Base-by-base conservation (phyloP, 495 filamentous ascomycete genomes). In the Hyphodiscus hymeniophilus region DNA sequence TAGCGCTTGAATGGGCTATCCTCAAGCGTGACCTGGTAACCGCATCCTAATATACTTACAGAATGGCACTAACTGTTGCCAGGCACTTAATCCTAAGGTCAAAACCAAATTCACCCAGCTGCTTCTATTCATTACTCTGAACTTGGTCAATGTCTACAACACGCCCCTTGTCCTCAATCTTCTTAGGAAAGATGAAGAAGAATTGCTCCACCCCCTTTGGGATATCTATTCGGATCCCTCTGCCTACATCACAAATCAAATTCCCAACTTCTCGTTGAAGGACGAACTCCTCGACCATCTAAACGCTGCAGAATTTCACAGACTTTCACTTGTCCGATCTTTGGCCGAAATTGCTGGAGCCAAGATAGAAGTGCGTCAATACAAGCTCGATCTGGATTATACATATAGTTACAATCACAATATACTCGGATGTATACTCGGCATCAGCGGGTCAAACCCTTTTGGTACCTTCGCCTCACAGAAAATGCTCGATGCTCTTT, bases 1-100 rank as follows among this genome's bases (percentile, higher is more conserved):
- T 21, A 46, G 7, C 16, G 30, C 43, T 46, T 46, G 43, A 46
- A 35, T 40, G 34, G 20, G 22, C 35, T 28, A 39, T 48, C 45
- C 21, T 48, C 11, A 48, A 40, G 3, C 33, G 13, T 31, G 21
- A 48, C 22, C 20, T 48, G 15, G 33, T 48, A 40, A 39, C 7
- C 21, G 8, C 20, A 24, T 13, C 23, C 17, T 18, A 26, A 39
- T 7, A 15, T 31, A 26, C 22, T 39, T 20, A 40, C 31, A 48
- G 15, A n/a, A n/a, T 40, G 34, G n/a, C 22, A 13, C 45, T 48
- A n/a, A 48, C 24, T 30, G 3, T 39, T 28, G n/a, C 31, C 30
- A 48, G 34, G 22, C 4, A 15, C 22, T 30, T 39, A 17, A 38
- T 48, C 33, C 33, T 38, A 11, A 5, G 22, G 45, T 38, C 34